phyloP scores from a whole-genome alignment of 2,329 filamentous ascomycete species.

The Sporothrix brunneoviolacea region DNA sequence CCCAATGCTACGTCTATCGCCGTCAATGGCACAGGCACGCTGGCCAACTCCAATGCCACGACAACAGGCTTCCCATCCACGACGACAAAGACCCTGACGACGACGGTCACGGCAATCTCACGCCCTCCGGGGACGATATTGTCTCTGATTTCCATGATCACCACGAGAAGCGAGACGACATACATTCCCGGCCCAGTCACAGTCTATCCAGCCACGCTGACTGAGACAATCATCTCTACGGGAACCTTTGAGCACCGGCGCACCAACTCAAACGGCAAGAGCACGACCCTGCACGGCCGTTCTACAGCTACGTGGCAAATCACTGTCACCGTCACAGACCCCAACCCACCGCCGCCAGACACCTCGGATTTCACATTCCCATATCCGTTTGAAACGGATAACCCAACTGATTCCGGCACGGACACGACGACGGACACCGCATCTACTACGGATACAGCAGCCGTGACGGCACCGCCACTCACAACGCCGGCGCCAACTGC shows the following conservation, averaged over 20 bases:
- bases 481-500: no score
- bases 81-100: not conserved
- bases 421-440: not conserved
- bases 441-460: no score
- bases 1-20: conserved; percentile 3
- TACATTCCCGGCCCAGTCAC: conserved; percentile 14
- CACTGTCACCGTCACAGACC: conserved; percentile 10
- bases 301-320: conserved; percentile 11
- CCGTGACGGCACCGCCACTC: no score
- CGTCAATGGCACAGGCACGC: not conserved
- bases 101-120: conserved; percentile 10
- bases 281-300: conserved; percentile 10
- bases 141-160: conserved; percentile 14
- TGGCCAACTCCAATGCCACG: conserved; percentile 8
- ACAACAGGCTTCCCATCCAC: conserved; percentile 7
- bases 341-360: conserved; percentile 13
- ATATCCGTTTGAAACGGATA: conserved; percentile 7
- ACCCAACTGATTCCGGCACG: not conserved
- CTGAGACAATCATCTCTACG: conserved; percentile 8
- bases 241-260: conserved; percentile 12
- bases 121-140: conserved; percentile 9
- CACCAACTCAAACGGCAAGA: conserved; percentile 10
- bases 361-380: conserved; percentile 8
- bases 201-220: conserved; percentile 8
- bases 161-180: conserved; percentile 7